phyloP scores from a whole-genome alignment of 2,329 filamentous ascomycete species.

The Pseudogymnoascus sp. region DNA sequence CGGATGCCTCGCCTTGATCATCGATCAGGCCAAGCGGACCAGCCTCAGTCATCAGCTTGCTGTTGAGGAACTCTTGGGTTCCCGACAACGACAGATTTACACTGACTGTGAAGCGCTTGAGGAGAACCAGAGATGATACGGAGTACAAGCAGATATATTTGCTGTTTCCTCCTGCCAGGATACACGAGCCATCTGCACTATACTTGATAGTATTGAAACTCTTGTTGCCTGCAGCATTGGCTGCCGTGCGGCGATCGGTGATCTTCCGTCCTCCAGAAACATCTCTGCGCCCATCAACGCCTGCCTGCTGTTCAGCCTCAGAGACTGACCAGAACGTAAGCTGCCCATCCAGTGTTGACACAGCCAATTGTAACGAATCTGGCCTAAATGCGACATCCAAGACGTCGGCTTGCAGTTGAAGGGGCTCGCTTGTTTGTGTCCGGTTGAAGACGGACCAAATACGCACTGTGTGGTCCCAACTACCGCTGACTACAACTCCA shows the following conservation, averaged over 20 bases:
- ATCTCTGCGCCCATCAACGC: slow-evolving; percentile 83
- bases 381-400: slow-evolving; percentile 79
- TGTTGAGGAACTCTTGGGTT: slow-evolving; percentile 95
- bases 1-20: slow-evolving; percentile 77
- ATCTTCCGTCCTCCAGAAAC: slow-evolving; percentile 86
- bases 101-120: slow-evolving; percentile 94
- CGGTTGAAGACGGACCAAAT: slow-evolving; percentile 94
- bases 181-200: slow-evolving; percentile 82
- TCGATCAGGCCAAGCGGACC: slow-evolving; percentile 81
- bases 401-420: slow-evolving; percentile 88
- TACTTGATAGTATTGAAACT: slow-evolving; percentile 82
- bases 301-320: slow-evolving; percentile 77
- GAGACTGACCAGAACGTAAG: slow-evolving; percentile 90
- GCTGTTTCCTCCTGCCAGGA: slow-evolving; percentile 89
- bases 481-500: slow-evolving; percentile 75
- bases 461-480: slow-evolving; percentile 92
- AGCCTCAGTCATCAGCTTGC: slow-evolving; percentile 81
- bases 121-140: slow-evolving; percentile 79
- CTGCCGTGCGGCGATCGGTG: slow-evolving; percentile 80
- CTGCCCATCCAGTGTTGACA: slow-evolving; percentile 89
- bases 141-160: slow-evolving; percentile 98
- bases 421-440: slow-evolving; percentile 87
- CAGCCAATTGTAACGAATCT: slow-evolving; percentile 82
- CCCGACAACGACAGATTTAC: slow-evolving; percentile 93
- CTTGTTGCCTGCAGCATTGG: slow-evolving; percentile 84